Conservation (phyloP, 805 yeast genomes). For the Yarrowia sp. region DNA sequence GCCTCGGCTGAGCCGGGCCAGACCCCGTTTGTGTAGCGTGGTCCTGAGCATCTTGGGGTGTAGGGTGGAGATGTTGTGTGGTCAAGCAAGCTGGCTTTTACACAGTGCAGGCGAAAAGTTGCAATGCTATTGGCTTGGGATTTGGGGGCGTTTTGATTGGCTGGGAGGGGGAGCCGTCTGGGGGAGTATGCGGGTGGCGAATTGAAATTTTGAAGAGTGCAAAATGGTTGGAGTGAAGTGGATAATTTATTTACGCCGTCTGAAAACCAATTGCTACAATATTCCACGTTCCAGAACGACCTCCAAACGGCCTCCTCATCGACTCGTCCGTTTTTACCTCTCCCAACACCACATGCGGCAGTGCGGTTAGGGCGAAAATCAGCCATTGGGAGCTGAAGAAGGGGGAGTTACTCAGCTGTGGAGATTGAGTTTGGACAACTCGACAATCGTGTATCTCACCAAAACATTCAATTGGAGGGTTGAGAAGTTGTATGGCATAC, state of each 20-base stretch:
- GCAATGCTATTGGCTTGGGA: conserved; percentile 23
- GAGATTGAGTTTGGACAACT: conserved; percentile 1
- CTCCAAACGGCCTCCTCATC: neutral
- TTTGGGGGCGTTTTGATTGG: conserved; percentile 13
- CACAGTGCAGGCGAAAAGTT: conserved; percentile 11
- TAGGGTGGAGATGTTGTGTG: conserved; percentile 7
- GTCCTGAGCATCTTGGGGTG: conserved; percentile 19
- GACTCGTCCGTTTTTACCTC: neutral
- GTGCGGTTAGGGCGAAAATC: neutral
- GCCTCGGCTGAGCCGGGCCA: conserved; percentile 22
- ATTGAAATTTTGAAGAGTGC: too few relatives aligned
- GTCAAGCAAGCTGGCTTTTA: conserved; percentile 3
- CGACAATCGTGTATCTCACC: too few relatives aligned
- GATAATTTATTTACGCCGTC: neutral
- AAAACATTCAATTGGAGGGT: too few relatives aligned
- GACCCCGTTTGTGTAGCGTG: conserved; percentile 22
- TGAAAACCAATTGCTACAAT: neutral
- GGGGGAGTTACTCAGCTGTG: conserved; percentile 2
- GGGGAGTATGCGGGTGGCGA: too few relatives aligned
- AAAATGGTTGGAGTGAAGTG: neutral
- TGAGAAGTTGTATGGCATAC: too few relatives aligned
- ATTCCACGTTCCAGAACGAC: neutral
- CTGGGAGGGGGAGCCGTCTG: neutral
- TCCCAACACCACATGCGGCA: neutral
- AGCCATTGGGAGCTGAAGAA: conserved; percentile 3